Evolutionary conservation across 495 filamentous ascomycete genomes (phyloP), one percentile per base, ranked within the genome.

Genomic region (Trichoderma reesei): DNA sequence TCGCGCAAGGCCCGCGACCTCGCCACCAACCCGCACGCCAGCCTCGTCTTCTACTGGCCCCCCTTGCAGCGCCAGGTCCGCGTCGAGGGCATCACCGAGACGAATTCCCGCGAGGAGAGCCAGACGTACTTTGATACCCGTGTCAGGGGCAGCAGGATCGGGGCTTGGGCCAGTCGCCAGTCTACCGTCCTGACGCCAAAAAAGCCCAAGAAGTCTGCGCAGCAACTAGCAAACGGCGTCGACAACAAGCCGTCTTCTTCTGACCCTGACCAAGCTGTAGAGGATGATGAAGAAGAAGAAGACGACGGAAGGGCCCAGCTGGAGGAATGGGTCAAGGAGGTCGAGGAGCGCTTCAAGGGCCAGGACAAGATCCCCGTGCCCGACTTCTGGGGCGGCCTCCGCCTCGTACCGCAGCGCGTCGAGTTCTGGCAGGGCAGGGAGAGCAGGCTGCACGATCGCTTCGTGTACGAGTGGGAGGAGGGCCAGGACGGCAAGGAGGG

Each of bases 391-490:
- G 94, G 94, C 8, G 94, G 94, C 1, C 74, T 94, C 73, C 85
- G 93, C 68, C 80, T 98, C 63, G 81, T 91, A 64, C 94, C 94
- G 1, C 89, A 90, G 74, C 83, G 84, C 63, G 82, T 97, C 44
- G 92, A 96, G 80, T 97, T 97, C 74, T 96, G 92, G 93, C 90
- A 96, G 78, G 94, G 94, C 44, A 82, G 95, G 63, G 80, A 86
- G 64, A 96, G 87, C 79, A 82, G 94, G 41, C 74, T 96, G 72
- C 91, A 96, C 81, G 91, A 97, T 85, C 89, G 94, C 33, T 97
- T 98, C 74, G 78, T 86, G 65, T 98, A 98, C 78, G 81, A 83
- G 31, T 85, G 82, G 68, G 78, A 72, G 18, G 72, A 69, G 46
- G 72, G 71, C 37, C 20, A 56, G 26, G 26, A 34, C 11, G 51